Conservation (phyloP, 2,329 filamentous ascomycete genomes). For the Chaetomium olivaceum region DNA sequence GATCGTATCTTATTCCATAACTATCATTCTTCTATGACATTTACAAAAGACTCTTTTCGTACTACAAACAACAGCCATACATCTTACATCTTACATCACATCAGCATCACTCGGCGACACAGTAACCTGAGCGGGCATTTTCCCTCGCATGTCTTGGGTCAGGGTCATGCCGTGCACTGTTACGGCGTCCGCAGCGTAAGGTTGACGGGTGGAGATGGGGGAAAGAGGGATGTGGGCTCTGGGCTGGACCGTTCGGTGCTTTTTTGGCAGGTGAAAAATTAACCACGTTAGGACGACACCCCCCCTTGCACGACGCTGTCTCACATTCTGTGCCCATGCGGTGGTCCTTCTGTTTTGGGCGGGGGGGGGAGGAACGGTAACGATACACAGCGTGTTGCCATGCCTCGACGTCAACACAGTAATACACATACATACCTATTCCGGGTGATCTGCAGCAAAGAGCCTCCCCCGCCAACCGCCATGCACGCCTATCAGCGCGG, state of each 20-base stretch:
- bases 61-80: not conserved
- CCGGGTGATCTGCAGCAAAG: not conserved
- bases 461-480: not conserved
- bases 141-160: not conserved
- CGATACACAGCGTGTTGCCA: not conserved
- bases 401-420: not conserved
- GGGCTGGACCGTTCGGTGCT: not conserved
- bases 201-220: not conserved
- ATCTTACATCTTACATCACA: slow-evolving; percentile 12
- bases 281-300: not conserved
- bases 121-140: not conserved
- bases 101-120: not conserved
- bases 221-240: not conserved
- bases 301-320: not conserved
- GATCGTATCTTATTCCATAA: not conserved
- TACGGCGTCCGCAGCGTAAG: not conserved
- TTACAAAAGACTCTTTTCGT: not conserved
- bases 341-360: not conserved
- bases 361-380: not conserved
- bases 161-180: not conserved
- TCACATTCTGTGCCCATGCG: not conserved
- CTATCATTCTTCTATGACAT: not conserved
- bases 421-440: not conserved
- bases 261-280: not conserved
- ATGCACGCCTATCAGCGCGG: not conserved